These are phyloP conservation scores for Vigna radiata DNA, from an alignment of 306 rosid species.

Conservation along the genomic window DNA sequence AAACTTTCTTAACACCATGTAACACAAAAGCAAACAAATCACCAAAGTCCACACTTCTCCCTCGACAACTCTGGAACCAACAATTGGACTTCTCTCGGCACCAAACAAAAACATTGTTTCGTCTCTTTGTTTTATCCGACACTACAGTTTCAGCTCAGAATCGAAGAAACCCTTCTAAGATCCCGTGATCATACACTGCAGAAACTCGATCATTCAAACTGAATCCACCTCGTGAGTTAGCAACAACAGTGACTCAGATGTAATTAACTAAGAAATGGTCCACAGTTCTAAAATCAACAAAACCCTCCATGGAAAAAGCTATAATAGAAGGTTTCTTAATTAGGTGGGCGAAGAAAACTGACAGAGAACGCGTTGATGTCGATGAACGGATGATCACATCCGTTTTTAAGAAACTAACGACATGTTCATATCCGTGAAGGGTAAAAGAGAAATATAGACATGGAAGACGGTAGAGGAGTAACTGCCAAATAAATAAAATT, in stretches of 20 bases:
- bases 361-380: slow-evolving; percentile 27
- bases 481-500: too few species aligned
- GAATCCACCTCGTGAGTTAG: slow-evolving; percentile 1
- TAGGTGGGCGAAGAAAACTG: slow-evolving; percentile 42
- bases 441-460: too few species aligned
- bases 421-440: too few species aligned
- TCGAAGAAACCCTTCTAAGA: slow-evolving; percentile 27
- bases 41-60: slow-evolving; percentile 3
- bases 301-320: slow-evolving; percentile 24
- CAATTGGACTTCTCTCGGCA: slow-evolving; percentile 7
- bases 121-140: neutral
- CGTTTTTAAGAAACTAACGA: too few species aligned
- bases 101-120: slow-evolving; percentile 3
- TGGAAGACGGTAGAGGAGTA: too few species aligned
- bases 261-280: slow-evolving; percentile 4
- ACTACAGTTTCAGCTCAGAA: slow-evolving; percentile 25
- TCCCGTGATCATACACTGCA: neutral
- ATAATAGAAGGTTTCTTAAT: slow-evolving; percentile 10
- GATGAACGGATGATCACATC: too few species aligned
- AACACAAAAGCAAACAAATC: slow-evolving; percentile 22
- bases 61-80: slow-evolving; percentile 1
- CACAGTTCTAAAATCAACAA: neutral
- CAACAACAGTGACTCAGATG: neutral
- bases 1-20: slow-evolving; percentile 8
- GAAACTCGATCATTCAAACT: slow-evolving; percentile 6